A percentile compares a stretch with the other conserved stretches of the same genome.
Evolutionary conservation across 176 grass and related monocot genomes (phyloP).

Genomic region (Zea luxurians): DNA sequence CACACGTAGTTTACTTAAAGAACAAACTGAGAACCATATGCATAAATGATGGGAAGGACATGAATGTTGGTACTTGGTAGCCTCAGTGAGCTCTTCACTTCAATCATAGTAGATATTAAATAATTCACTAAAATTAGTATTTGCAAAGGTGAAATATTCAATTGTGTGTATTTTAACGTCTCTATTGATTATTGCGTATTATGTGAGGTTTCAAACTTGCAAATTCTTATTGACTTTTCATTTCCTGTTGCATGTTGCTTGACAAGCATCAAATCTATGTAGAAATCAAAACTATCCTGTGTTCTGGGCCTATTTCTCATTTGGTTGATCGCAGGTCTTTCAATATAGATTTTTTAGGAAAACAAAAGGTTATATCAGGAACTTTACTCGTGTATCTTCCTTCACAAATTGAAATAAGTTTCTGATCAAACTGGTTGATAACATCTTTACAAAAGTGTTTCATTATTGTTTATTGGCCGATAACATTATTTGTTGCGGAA

Average conservation of each 20-base stretch:
- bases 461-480: not conserved
- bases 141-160: not conserved
- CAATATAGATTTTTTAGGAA: not conserved
- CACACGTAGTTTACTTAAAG: not conserved
- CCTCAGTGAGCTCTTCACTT: slow-evolving; percentile 2
- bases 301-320: not conserved
- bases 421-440: not conserved
- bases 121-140: not conserved
- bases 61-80: not conserved
- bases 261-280: not conserved
- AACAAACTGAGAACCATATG: not conserved
- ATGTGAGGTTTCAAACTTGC: not conserved
- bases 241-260: not conserved
- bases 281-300: not conserved
- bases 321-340: not conserved
- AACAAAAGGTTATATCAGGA: not conserved
- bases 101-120: not conserved
- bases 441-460: not conserved
- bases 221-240: too few relatives aligned
- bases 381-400: not conserved
- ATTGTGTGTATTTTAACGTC: not conserved
- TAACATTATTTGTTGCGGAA: too few relatives aligned
- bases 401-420: not conserved
- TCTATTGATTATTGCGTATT: not conserved
- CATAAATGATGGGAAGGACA: not conserved